Conservation (phyloP, 2,329 filamentous ascomycete species). For the Dryadomyces quercivorus region DNA sequence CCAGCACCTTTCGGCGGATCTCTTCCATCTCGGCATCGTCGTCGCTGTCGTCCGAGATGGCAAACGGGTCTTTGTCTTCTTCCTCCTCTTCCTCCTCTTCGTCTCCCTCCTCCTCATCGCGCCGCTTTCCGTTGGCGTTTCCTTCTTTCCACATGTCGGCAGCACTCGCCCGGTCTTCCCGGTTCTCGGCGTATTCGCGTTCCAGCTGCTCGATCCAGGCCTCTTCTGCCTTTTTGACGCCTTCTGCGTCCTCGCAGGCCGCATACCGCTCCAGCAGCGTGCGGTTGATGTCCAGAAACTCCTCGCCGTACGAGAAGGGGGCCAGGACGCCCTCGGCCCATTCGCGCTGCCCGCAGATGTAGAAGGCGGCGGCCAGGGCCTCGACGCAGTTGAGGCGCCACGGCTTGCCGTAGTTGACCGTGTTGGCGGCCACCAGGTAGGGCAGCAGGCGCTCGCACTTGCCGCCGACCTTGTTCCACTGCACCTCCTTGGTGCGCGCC, state of each 20-base stretch:
- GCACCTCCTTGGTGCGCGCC: conserved; percentile 84
- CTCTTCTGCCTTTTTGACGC: conserved; percentile 71
- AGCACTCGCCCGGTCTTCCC: conserved; percentile 47
- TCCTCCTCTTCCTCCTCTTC: conserved; percentile 40
- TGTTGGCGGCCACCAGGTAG: conserved; percentile 92
- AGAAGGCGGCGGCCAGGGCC: conserved; percentile 83
- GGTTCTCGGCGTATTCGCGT: conserved; percentile 72
- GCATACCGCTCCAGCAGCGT: conserved; percentile 75
- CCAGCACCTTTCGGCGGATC: conserved; percentile 77
- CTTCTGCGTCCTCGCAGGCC: conserved; percentile 67
- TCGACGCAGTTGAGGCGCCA: conserved; percentile 95
- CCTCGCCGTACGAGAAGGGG: conserved; percentile 77
- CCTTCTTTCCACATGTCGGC: conserved; percentile 84
- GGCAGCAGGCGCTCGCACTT: conserved; percentile 85
- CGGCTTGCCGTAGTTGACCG: conserved; percentile 92
- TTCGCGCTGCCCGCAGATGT: conserved; percentile 80
- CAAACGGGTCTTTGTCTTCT: conserved; percentile 51
- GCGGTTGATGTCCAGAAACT: conserved; percentile 85
- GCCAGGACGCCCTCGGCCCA: conserved; percentile 79
- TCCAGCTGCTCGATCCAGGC: conserved; percentile 86
- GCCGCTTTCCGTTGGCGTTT: conserved; percentile 60
- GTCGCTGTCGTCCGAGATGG: conserved; percentile 67
- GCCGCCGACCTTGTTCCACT: conserved; percentile 82
- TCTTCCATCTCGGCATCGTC: conserved; percentile 74
- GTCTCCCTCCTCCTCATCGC: conserved; percentile 20